Evolutionary conservation across 1,284 basidiomycete genomes (phyloP).

Genomic region (Heterobasidion annosum): DNA sequence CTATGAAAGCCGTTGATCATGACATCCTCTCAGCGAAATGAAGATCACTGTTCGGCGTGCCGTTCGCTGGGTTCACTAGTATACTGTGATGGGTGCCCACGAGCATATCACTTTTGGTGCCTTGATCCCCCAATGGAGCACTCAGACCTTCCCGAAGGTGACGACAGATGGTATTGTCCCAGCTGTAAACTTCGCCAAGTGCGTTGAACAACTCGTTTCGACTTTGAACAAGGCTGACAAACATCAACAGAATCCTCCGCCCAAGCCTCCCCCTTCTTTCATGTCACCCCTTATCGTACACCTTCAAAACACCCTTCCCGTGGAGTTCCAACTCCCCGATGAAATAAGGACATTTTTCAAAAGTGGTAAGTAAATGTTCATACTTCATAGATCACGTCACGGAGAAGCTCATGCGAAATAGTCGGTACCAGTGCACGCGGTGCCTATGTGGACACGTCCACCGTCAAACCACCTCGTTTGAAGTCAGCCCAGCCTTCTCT

Average conservation of each 20-base stretch:
- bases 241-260: conserved; percentile 47
- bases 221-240: conserved; percentile 1
- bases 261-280: conserved; percentile 51
- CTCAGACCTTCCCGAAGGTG: conserved; percentile 77
- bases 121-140: conserved; percentile 91
- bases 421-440: conserved; percentile 71
- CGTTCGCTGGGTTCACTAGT: conserved; percentile 73
- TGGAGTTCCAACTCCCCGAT: conserved; percentile 84
- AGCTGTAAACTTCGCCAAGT: conserved; percentile 66
- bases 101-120: conserved; percentile 94
- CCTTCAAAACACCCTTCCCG: conserved; percentile 56
- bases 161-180: conserved; percentile 89
- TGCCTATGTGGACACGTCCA: conserved; percentile 69
- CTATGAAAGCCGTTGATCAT: conserved; percentile 12
- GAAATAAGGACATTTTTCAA: conserved; percentile 84
- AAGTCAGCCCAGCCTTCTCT: conserved; percentile 45
- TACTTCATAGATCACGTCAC: conserved; percentile 1
- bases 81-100: conserved; percentile 96
- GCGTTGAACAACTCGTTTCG: conserved; percentile 15
- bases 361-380: conserved; percentile 50
- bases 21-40: conserved; percentile 54
- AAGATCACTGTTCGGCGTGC: conserved; percentile 94
- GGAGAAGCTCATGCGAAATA: conserved; percentile 21
- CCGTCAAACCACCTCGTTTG: conserved; percentile 66
- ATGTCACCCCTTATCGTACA: conserved; percentile 65